phyloP scores from a whole-genome alignment of 2,329 filamentous ascomycete genomes.

The Colletotrichum filicis region DNA sequence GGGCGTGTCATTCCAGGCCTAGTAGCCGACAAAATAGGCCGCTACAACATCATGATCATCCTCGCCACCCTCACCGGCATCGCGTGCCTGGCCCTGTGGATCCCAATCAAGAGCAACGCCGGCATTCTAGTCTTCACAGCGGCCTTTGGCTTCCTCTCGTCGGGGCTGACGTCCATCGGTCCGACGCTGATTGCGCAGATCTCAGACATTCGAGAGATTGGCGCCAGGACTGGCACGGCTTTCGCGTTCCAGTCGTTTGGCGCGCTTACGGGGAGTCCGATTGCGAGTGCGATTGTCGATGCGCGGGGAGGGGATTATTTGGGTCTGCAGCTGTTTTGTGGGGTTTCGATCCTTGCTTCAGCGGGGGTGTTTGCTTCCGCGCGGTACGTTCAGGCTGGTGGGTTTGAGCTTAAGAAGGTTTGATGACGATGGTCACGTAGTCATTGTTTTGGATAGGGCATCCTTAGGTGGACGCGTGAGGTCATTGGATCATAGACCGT shows the following conservation, averaged over 20 bases:
- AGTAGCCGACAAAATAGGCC: constrained; percentile 55
- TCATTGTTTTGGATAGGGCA: too few relatives aligned
- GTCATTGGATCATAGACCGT: neutral
- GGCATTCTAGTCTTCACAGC: constrained; percentile 72
- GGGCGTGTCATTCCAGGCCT: constrained; percentile 64
- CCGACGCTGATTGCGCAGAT: constrained; percentile 77
- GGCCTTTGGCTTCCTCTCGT: constrained; percentile 77
- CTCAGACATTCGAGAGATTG: constrained; percentile 75
- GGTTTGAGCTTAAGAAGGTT: constrained; percentile 48
- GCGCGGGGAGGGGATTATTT: constrained; percentile 63
- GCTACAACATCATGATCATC: constrained; percentile 61
- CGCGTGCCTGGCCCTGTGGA: constrained; percentile 59
- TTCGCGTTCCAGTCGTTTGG: constrained; percentile 72
- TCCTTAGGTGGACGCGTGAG: neutral
- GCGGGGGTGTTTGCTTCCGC: constrained; percentile 44
- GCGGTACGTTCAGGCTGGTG: constrained; percentile 47
- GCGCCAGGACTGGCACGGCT: constrained; percentile 72
- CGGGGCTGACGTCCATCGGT: constrained; percentile 71
- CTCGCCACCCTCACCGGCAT: constrained; percentile 61
- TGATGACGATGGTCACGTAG: constrained; percentile 18
- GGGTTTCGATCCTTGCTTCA: constrained; percentile 55
- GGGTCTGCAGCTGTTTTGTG: constrained; percentile 73
- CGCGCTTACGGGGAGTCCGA: constrained; percentile 73
- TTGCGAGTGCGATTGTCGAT: constrained; percentile 70
- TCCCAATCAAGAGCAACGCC: constrained; percentile 59